A percentile compares a stretch with the other conserved stretches of the same genome.
Evolutionary conservation across 1,284 basidiomycete genomes (phyloP).

Genomic region (Puccinia brachypodii): DNA sequence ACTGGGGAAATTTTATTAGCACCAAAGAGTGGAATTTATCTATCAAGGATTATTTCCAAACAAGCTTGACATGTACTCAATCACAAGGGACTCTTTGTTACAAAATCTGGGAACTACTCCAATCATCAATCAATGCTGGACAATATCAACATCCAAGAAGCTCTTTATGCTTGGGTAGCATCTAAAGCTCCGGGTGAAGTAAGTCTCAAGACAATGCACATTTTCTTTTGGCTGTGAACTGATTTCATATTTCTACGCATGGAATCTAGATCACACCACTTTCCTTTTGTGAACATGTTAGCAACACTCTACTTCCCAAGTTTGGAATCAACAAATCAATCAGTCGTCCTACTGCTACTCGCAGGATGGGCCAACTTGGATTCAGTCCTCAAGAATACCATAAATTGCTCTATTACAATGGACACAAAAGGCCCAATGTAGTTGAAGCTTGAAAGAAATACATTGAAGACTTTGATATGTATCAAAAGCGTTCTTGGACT

Average conservation of each 20-base stretch:
- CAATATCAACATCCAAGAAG: neutral
- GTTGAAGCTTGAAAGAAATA: neutral
- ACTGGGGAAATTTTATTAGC: neutral
- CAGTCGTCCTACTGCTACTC: neutral
- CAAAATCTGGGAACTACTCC: neutral
- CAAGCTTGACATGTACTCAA: neutral
- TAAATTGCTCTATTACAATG: neutral
- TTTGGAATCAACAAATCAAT: neutral
- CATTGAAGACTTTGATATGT: neutral
- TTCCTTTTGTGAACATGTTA: neutral
- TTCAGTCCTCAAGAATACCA: neutral
- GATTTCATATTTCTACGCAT: neutral
- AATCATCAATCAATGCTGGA: neutral
- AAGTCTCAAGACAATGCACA: neutral
- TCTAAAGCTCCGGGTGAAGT: constrained; percentile 1
- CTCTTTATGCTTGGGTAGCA: neutral
- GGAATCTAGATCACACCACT: neutral
- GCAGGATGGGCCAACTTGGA: neutral
- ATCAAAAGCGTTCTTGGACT: neutral
- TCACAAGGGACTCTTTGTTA: neutral
- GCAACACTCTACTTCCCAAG: neutral
- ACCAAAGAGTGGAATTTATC: neutral
- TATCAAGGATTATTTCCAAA: neutral
- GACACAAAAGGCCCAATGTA: neutral
- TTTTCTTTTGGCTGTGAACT: neutral